phyloP scores from a whole-genome alignment of 768 basidiomycete species.

The Xerocomellus amylosporus region DNA sequence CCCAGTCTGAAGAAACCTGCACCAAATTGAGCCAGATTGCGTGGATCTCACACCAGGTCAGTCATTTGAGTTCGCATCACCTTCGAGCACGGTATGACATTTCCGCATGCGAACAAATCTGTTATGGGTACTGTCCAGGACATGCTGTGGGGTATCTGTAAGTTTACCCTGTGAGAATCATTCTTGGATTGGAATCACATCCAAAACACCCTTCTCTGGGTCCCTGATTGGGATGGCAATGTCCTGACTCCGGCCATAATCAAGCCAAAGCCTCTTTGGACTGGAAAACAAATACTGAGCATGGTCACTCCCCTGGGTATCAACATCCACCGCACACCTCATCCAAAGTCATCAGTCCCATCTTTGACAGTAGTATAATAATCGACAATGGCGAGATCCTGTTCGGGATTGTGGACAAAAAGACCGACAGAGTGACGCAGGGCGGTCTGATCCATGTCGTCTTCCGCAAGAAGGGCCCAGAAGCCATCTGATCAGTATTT shows the following conservation, averaged over 20 bases:
- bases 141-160: slow-evolving; percentile 94
- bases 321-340: too few relatives aligned
- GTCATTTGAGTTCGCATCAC: slow-evolving; percentile 7
- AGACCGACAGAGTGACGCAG: slow-evolving; percentile 94
- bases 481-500: slow-evolving; percentile 85
- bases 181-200: slow-evolving; percentile 96
- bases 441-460: slow-evolving; percentile 95
- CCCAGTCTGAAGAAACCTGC: slow-evolving; percentile 97
- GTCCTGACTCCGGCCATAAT: slow-evolving; percentile 91
- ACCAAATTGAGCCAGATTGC: slow-evolving; percentile 97
- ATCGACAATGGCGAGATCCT: slow-evolving; percentile 32
- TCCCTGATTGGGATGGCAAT: slow-evolving; percentile 94
- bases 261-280: slow-evolving; percentile 75
- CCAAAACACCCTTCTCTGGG: slow-evolving; percentile 97
- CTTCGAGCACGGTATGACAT: background rate
- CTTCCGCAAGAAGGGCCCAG: slow-evolving; percentile 96
- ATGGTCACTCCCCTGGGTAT: too few relatives aligned
- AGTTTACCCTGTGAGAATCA: slow-evolving; percentile 92
- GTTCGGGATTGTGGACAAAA: slow-evolving; percentile 95
- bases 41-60: slow-evolving; percentile 95
- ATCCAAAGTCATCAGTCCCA: slow-evolving; percentile 52
- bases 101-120: slow-evolving; percentile 96
- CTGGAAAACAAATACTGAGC: too few relatives aligned
- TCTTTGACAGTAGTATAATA: slow-evolving; percentile 29
- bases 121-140: slow-evolving; percentile 99